phyloP scores from a whole-genome alignment of 23 red algal genomes.

The Porphyridium purpureum region DNA sequence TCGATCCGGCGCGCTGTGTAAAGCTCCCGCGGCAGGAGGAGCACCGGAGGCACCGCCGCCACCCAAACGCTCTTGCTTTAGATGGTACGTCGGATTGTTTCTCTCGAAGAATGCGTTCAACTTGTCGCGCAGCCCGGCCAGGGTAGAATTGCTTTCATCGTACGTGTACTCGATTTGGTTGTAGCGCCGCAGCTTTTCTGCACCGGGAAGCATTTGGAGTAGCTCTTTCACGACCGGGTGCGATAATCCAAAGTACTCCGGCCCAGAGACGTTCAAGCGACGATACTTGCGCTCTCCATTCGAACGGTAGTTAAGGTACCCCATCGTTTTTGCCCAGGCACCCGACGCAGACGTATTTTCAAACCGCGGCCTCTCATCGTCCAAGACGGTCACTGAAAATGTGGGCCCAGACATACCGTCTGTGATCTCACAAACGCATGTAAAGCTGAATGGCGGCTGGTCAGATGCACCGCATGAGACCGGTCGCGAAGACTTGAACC shows the following conservation, averaged over 20 bases:
- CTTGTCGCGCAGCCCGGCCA: too few species aligned
- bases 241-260: slow-evolving; percentile 49
- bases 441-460: too few species aligned
- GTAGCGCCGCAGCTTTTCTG: too few species aligned
- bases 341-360: slow-evolving; percentile 14
- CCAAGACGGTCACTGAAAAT: slow-evolving; percentile 33
- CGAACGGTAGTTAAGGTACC: slow-evolving; percentile 5
- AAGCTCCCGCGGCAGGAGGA: too few species aligned
- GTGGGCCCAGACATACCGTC: slow-evolving; percentile 20
- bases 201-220: slow-evolving; percentile 24
- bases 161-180: too few species aligned
- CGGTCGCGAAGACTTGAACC: slow-evolving; percentile 41
- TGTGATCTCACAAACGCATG: slow-evolving; percentile 33
- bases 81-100: too few species aligned
- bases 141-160: too few species aligned
- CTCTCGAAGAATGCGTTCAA: too few species aligned
- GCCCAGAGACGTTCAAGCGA: slow-evolving; percentile 23
- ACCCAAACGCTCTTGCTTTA: too few species aligned
- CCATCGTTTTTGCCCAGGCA: slow-evolving; percentile 13
- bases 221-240: slow-evolving; percentile 40
- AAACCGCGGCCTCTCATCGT: slow-evolving; percentile 9
- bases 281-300: slow-evolving; percentile 6
- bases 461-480: too few species aligned
- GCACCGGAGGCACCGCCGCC: too few species aligned
- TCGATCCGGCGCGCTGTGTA: too few species aligned